Conservation (phyloP, 257 asterid species). For the Avicennia marina region DNA sequence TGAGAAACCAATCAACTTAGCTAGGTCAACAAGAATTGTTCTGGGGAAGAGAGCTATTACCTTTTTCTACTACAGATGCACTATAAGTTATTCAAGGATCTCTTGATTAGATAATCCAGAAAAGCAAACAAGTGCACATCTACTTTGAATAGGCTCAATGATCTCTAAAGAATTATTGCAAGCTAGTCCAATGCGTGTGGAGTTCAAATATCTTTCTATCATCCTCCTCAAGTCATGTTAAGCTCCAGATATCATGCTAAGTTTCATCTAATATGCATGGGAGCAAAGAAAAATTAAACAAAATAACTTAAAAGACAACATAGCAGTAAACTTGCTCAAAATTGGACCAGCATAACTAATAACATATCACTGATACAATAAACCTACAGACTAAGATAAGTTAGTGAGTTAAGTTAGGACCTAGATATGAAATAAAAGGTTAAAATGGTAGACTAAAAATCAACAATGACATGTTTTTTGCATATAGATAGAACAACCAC, state of each 20-base stretch:
- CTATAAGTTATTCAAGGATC: slow-evolving; percentile 94
- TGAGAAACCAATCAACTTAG: too few species aligned
- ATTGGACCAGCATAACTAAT: too few species aligned
- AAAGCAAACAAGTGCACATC: slow-evolving; percentile 93
- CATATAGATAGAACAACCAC: too few species aligned
- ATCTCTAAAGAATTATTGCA: slow-evolving; percentile 92
- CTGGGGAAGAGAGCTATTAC: slow-evolving; percentile 26
- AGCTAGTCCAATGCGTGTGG: slow-evolving; percentile 97
- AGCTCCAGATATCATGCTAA: slow-evolving; percentile 97
- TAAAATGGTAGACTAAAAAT: too few species aligned
- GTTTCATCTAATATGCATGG: slow-evolving; percentile 28
- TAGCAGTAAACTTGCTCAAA: slow-evolving; percentile 6
- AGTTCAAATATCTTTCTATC: slow-evolving; percentile 88
- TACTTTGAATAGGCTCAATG: slow-evolving; percentile 95
- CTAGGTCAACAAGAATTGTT: too few species aligned
- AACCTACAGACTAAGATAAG: too few species aligned
- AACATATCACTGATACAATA: slow-evolving; percentile 10
- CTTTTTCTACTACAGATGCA: slow-evolving; percentile 84
- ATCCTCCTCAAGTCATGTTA: slow-evolving; percentile 99
- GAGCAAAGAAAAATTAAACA: slow-evolving; percentile 19
- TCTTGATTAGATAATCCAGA: slow-evolving; percentile 89
- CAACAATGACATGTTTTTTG: too few species aligned
- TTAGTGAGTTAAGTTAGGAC: too few species aligned
- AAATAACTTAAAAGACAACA: neutral
- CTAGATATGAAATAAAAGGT: too few species aligned